Evolutionary conservation across 345 rosid species (phyloP), one percentile per base, ranked within the genome.

Genomic region (Physaria fendleri): DNA sequence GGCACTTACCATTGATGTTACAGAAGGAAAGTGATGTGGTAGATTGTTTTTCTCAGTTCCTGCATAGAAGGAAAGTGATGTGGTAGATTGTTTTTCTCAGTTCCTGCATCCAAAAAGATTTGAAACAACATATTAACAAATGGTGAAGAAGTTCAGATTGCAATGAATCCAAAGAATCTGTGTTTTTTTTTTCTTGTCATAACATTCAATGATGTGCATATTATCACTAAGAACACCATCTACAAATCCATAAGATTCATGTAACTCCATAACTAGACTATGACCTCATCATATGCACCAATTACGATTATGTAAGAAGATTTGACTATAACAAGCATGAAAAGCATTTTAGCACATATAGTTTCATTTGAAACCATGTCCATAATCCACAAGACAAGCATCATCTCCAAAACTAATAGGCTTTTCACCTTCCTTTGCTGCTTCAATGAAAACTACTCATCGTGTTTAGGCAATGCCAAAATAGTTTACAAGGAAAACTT

Each of bases 341-440:
- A 18, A 37, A 35, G 8, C 55, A 56, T 55, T 18, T 27, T 7
- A 20, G 20, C 17, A 38, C 27, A 56, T 1, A 11, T 34, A 9
- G 18, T 12, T 11, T 40, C 6, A 21, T 4, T n/a, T n/a, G n/a
- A n/a, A n/a, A n/a, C n/a, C 88, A 67, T 54, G 32, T 17, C 92
- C 95, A 52, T 77, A 91, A 65, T 71, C 53, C 5, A 75, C 85
- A 70, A 88, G 92, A 66, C 52, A 59, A 4, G 90, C 85, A 75
- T 69, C 77, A 16, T 86, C 88, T 10, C 96, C 98, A 59, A 91
- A 91, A 70, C 71, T 76, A 32, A 91, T 66, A 3, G 88, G 79
- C 43, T 91, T 92, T 45, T 88, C 95, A 4, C 84, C 90, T 29
- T 68, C 81, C 57, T 81, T 91, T 5, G 55, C 72, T 0, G 96